phyloP scores from a whole-genome alignment of 2,329 filamentous ascomycete species.

The Beauveria rudraprayagi region DNA sequence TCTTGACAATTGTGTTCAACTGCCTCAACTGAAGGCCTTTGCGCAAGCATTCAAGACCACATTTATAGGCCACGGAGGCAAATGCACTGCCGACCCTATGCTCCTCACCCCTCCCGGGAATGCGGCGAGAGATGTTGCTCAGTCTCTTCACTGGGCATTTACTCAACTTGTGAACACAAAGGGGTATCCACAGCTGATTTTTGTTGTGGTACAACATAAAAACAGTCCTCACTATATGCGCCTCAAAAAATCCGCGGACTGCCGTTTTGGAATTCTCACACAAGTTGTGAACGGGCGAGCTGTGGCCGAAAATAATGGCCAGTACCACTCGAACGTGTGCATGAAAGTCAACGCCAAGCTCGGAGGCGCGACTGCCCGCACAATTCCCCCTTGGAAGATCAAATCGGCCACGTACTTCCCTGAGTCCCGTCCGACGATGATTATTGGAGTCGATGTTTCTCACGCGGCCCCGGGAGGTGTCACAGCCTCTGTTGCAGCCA shows the following conservation, averaged over 20 bases:
- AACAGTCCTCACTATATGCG: constrained; percentile 68
- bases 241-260: constrained; percentile 85
- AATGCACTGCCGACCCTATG: constrained; percentile 26
- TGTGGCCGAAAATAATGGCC: constrained; percentile 59
- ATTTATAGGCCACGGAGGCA: constrained; percentile 44
- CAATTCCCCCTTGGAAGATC: constrained; percentile 25
- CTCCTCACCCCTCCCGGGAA: constrained; percentile 26
- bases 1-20: constrained; percentile 46
- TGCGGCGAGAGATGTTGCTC: constrained; percentile 34
- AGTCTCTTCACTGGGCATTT: constrained; percentile 38
- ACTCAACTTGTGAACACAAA: constrained; percentile 46
- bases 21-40: constrained; percentile 26
- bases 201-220: constrained; percentile 68
- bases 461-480: constrained; percentile 64
- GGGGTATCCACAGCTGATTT: constrained; percentile 61
- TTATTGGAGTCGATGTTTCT: constrained; percentile 87
- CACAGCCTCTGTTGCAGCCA: constrained; percentile 72
- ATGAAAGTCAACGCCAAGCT: constrained; percentile 98
- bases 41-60: constrained; percentile 34
- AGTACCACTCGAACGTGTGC: constrained; percentile 87
- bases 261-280: constrained; percentile 71
- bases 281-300: constrained; percentile 72
- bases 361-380: constrained; percentile 64
- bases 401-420: constrained; percentile 26
- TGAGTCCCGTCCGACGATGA: constrained; percentile 55